phyloP scores from a whole-genome alignment of 2,329 filamentous ascomycete genomes.

The Dothistroma pini region DNA sequence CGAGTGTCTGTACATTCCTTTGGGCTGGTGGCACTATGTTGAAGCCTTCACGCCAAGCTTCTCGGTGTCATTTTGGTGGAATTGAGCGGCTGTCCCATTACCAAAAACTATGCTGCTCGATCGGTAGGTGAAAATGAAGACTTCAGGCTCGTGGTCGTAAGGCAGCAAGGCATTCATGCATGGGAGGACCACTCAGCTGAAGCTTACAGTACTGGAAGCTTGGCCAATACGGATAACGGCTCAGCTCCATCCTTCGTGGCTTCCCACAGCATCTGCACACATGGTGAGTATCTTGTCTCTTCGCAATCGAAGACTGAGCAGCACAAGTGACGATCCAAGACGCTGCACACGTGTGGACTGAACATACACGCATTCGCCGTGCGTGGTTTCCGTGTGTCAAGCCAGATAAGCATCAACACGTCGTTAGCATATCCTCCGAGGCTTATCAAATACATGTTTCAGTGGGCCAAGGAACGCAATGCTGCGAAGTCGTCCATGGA shows the following conservation, averaged over 20 bases:
- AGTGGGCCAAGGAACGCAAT: slow-evolving; percentile 3
- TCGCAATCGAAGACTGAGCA: not conserved
- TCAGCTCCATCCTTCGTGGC: not conserved
- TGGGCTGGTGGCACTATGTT: slow-evolving; percentile 99
- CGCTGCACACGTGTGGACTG: not conserved
- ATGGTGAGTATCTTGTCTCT: not conserved
- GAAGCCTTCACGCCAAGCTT: slow-evolving; percentile 80
- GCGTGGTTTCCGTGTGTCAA: not conserved
- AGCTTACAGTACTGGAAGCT: not conserved
- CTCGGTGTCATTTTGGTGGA: slow-evolving; percentile 98
- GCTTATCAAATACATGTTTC: slow-evolving; percentile 2
- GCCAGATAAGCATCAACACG: not conserved
- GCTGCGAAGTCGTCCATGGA: not conserved
- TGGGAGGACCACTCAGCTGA: not conserved
- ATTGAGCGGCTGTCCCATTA: slow-evolving; percentile 40
- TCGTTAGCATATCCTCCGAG: slow-evolving; percentile 7
- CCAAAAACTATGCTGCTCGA: too few relatives aligned
- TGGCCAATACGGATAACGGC: not conserved
- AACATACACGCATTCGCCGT: not conserved
- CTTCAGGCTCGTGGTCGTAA: not conserved
- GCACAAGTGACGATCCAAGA: not conserved
- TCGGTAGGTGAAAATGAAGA: not conserved
- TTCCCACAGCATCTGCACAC: not conserved
- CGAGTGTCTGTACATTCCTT: slow-evolving; percentile 82
- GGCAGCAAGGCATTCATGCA: not conserved